A percentile compares a stretch with the other conserved stretches of the same genome.
Evolutionary conservation across 371 early-diverging fungal genomes (phyloP).

Genomic region (Parasitella parasitica): DNA sequence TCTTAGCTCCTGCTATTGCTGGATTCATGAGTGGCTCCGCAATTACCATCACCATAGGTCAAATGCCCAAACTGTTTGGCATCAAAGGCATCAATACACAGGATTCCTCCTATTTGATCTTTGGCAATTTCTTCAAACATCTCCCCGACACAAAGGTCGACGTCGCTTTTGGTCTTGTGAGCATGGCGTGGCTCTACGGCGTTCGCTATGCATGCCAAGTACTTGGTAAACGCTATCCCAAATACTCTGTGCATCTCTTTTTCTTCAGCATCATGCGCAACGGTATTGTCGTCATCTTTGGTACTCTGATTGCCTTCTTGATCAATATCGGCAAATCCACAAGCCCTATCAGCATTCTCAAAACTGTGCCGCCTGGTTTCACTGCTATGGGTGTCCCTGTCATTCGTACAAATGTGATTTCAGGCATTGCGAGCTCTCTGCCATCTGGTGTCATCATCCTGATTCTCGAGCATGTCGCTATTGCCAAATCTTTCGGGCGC

Average conservation of each 20-base stretch:
- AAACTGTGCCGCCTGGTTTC: conserved; percentile 71
- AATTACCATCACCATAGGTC: conserved; percentile 74
- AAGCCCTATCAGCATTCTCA: conserved; percentile 61
- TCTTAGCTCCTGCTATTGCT: conserved; percentile 53
- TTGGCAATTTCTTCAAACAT: conserved; percentile 53
- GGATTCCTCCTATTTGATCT: conserved; percentile 51
- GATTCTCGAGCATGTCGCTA: conserved; percentile 83
- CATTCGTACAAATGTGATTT: conserved; percentile 36
- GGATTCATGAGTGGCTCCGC: conserved; percentile 79
- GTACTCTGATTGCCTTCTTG: conserved; percentile 43
- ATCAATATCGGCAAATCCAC: conserved; percentile 41
- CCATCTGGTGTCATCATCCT: conserved; percentile 69
- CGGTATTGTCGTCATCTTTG: conserved; percentile 45
- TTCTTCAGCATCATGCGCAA: conserved; percentile 56
- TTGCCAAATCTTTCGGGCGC: conserved; percentile 77
- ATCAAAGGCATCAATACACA: conserved; percentile 62
- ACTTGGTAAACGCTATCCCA: conserved; percentile 41
- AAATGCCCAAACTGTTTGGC: conserved; percentile 78
- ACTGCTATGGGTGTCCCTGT: conserved; percentile 54
- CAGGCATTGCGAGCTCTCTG: conserved; percentile 50
- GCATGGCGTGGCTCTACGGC: conserved; percentile 48
- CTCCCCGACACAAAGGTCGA: conserved; percentile 51
- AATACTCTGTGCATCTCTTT: conserved; percentile 40
- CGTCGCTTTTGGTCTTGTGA: conserved; percentile 49
- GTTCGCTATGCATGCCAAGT: conserved; percentile 39